Evolutionary conservation across 306 rosid genomes (phyloP), one percentile per base, ranked within the genome.

Genomic region (Luffa aegyptiaca): DNA sequence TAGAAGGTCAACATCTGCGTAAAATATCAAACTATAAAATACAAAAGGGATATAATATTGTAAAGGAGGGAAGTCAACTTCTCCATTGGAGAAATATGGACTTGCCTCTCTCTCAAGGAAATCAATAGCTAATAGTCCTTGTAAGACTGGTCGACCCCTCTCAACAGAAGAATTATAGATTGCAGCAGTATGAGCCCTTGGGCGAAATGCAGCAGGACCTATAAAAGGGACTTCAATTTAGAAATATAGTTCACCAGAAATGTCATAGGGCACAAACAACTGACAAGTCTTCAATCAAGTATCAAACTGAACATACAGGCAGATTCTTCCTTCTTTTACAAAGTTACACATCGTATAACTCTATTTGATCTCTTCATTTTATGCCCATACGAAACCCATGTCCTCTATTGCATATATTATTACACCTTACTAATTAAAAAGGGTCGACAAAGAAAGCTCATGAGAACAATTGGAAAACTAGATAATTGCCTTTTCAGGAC

Each of bases 151-250:
- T 62, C 99, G 91, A 48, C 99, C 99, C 83, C 90, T 96, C 86
- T 90, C 99, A 88, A 96, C 81, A 72, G 90, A 91, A 18, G 93
- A 79, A 81, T 90, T 88, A 85, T 96, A 96, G 53, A 88, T n/a
- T 76, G 88, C 83, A 85, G 88, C 87, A 83, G 95, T 82, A 84
- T 91, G 98, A 77, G 98, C 93, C 86, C 99, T 89, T 10, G 99
- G 99, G 53, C 99, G 97, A 86, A 96, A 96, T 81, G 99, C 92
- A 83, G 99, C 99, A 10, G 99, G 99, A 89, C 99, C 99, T 96
- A 81, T 52, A 77, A 81, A 77, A 44, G 85, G 79, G 14, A 26
- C 69, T 51, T 59, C 10, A 17, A 12, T 16, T 61, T 20, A 78
- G 63, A 52, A 66, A 37, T 49, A 35, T 66, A 42, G 16, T 53